Percentiles rank a stretch among this genome's conserved stretches.
Evolutionary conservation across 177 flowering plant species (phyloP).

Genomic region (Tripterygium wilfordii): DNA sequence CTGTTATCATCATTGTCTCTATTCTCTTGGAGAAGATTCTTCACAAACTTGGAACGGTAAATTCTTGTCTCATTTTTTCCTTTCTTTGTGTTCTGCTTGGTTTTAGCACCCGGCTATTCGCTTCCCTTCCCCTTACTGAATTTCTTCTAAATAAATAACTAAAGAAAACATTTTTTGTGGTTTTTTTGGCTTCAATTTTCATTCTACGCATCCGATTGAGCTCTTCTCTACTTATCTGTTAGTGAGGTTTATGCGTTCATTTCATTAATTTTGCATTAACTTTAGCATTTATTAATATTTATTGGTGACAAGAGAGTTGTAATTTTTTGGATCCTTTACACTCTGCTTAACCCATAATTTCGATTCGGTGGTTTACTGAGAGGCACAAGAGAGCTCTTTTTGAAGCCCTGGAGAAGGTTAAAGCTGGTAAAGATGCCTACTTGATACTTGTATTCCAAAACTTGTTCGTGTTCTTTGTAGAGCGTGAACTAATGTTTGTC

Average conservation of each 20-base stretch:
- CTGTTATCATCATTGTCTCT: conserved; percentile 44
- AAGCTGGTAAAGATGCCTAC: conserved; percentile 25
- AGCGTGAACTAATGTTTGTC: too few relatives aligned
- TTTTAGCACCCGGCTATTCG: neutral
- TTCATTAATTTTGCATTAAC: too few relatives aligned
- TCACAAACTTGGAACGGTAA: conserved; percentile 47
- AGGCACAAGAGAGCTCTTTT: conserved; percentile 41
- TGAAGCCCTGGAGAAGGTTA: conserved; percentile 63
- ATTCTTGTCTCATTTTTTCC: neutral
- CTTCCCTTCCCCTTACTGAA: neutral
- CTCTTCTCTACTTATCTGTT: too few relatives aligned
- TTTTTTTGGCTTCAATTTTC: too few relatives aligned
- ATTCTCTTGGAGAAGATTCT: conserved; percentile 42
- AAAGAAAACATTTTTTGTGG: too few relatives aligned
- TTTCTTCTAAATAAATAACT: too few relatives aligned
- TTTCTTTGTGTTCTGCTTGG: neutral
- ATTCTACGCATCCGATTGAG: too few relatives aligned
- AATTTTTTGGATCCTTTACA: too few relatives aligned
- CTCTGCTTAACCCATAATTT: neutral
- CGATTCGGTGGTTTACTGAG: conserved; percentile 40
- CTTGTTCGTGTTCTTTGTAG: too few relatives aligned
- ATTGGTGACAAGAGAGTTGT: too few relatives aligned
- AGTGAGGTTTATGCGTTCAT: too few relatives aligned
- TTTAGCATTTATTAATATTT: too few relatives aligned
- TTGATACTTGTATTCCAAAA: neutral